Evolutionary conservation across 208 protist genomes (phyloP).

Genomic region (Borovskyia barvae): DNA sequence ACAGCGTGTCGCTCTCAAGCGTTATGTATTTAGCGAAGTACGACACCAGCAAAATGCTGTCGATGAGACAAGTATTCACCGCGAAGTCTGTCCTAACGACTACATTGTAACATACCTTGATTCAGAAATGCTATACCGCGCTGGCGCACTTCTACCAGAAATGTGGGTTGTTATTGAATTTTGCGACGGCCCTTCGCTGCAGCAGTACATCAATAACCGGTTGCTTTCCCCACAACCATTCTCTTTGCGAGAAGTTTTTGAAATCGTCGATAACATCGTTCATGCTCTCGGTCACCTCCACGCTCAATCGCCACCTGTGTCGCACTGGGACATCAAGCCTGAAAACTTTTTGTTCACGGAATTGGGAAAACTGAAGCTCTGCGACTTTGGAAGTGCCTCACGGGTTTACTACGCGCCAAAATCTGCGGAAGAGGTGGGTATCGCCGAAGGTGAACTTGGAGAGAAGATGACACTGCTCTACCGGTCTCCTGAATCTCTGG

Average conservation of each 20-base stretch:
- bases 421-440: conserved; percentile 55
- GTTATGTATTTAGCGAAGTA: conserved; percentile 34
- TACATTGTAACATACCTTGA: conserved; percentile 35
- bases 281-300: conserved; percentile 65
- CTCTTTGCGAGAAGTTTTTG: conserved; percentile 46
- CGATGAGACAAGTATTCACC: conserved; percentile 34
- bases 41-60: conserved; percentile 22
- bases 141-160: conserved; percentile 35
- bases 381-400: conserved; percentile 92
- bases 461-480: conserved; percentile 89
- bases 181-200: conserved; percentile 52
- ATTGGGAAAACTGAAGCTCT: conserved; percentile 86
- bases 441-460: conserved; percentile 77
- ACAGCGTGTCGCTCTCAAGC: conserved; percentile 37
- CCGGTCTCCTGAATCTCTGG: conserved; percentile 93
- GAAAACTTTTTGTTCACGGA: conserved; percentile 88
- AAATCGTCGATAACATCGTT: conserved; percentile 54
- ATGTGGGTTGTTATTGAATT: conserved; percentile 80
- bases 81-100: conserved; percentile 29
- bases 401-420: conserved; percentile 56
- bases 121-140: conserved; percentile 28
- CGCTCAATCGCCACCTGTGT: conserved; percentile 76
- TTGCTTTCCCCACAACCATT: conserved; percentile 41
- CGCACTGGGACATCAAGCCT: conserved; percentile 93
- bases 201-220: conserved; percentile 65